Evolutionary conservation across 202 grass and related monocot genomes (phyloP).

Genomic region (Digitaria exilis): DNA sequence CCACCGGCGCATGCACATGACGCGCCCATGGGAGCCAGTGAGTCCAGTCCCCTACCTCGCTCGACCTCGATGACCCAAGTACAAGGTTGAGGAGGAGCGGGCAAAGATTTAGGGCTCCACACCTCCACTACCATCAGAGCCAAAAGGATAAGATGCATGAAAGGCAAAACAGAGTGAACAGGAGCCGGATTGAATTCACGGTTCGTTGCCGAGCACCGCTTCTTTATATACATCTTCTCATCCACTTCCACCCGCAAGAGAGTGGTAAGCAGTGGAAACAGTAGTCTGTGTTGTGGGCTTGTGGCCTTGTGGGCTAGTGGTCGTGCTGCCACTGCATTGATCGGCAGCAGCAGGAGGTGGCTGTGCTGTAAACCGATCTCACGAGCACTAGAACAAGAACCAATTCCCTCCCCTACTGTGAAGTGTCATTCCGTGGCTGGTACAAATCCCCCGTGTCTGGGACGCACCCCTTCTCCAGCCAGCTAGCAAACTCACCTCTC

Average conservation of each 20-base stretch:
- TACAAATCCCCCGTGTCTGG: slow-evolving; percentile 27
- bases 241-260: neutral
- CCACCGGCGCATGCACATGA: slow-evolving; percentile 29
- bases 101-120: slow-evolving; percentile 45
- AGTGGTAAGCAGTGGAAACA: neutral
- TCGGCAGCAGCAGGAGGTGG: neutral
- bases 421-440: neutral
- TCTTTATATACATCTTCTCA: neutral
- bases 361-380: neutral
- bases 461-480: slow-evolving; percentile 20
- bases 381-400: slow-evolving; percentile 37
- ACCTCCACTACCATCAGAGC: slow-evolving; percentile 6
- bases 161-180: neutral
- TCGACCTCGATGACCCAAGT: slow-evolving; percentile 29
- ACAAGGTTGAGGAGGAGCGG: slow-evolving; percentile 41
- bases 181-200: slow-evolving; percentile 8
- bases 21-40: slow-evolving; percentile 38
- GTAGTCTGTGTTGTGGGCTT: neutral
- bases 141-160: slow-evolving; percentile 8
- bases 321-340: neutral
- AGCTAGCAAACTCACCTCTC: neutral
- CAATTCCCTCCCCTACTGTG: neutral
- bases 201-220: neutral
- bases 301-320: neutral
- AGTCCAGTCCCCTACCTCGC: slow-evolving; percentile 4